These are phyloP conservation scores for sorghum (Sorghum bicolor) DNA, from an alignment of 176 grass and related monocot species.

Conservation along the genomic window Sorghum_bicolor_NCBIv3 NC_012870.2:79017001-79017500, in stretches of 20 bases:
- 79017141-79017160: background rate
- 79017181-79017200: background rate
- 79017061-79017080: background rate
- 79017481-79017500: slow-evolving; percentile 52
- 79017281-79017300: slow-evolving; percentile 87
- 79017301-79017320: slow-evolving; percentile 96
- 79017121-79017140: background rate
- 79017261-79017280: slow-evolving; percentile 79
- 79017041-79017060: background rate
- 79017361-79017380: background rate
- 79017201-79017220: slow-evolving; percentile 28
- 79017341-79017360: slow-evolving; percentile 75
- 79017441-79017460: background rate
- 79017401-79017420: background rate
- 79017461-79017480: background rate
- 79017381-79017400: background rate
- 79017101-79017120: background rate
- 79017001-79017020: background rate
- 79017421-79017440: background rate
- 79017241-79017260: slow-evolving; percentile 61
- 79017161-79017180: background rate
- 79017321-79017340: slow-evolving; percentile 62
- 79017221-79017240: background rate
- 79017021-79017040: background rate
- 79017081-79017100: background rate